These are phyloP conservation scores for Piromyces sp. DNA, from an alignment of 192 early-diverging fungal species.

Conservation along the genomic window DNA sequence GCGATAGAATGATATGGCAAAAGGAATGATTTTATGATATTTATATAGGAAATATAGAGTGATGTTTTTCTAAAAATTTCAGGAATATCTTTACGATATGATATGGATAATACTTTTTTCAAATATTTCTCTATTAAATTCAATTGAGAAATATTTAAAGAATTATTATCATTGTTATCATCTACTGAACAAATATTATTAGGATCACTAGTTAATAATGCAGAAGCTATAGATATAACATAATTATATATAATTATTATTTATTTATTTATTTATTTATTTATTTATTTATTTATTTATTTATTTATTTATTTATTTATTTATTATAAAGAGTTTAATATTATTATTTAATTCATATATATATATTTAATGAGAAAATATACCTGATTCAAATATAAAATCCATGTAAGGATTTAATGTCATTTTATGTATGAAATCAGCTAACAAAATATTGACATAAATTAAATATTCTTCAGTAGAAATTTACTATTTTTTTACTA, in stretches of 20 bases:
- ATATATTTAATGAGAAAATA: background rate
- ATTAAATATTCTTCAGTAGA: background rate
- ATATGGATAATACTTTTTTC: background rate
- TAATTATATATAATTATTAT: too few species aligned
- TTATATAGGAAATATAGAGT: background rate
- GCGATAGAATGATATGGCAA: background rate
- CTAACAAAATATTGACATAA: background rate
- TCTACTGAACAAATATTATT: background rate
- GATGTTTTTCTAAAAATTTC: background rate
- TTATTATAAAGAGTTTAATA: too few species aligned
- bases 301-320: too few species aligned
- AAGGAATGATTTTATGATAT: background rate
- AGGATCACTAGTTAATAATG: background rate
- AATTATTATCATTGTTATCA: background rate
- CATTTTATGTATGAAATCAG: background rate
- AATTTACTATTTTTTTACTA: background rate
- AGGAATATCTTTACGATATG: background rate
- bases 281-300: too few species aligned
- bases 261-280: too few species aligned
- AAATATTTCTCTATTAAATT: background rate
- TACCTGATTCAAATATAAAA: background rate
- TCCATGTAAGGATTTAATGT: background rate
- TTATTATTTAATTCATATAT: too few species aligned
- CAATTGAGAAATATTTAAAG: background rate
- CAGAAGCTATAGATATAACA: background rate